Percentiles rank a stretch among this genome's conserved stretches.
Evolutionary conservation across 371 early-diverging fungal species (phyloP).

Genomic region (Mortierella sp.): DNA sequence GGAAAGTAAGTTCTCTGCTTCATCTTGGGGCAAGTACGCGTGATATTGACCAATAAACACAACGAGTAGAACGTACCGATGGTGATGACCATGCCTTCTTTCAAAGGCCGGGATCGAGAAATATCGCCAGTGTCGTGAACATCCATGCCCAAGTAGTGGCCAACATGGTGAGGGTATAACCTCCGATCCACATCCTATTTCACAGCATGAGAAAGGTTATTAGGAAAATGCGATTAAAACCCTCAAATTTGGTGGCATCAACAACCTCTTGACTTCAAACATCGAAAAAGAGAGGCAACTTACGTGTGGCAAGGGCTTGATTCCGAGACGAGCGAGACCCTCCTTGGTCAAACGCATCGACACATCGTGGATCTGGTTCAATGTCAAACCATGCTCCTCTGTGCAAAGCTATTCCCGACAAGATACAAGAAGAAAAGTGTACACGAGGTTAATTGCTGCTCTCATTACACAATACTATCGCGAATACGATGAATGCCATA

Average conservation of each 20-base stretch:
- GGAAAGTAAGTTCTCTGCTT: not conserved
- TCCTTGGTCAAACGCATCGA: slow-evolving; percentile 75
- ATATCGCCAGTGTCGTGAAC: slow-evolving; percentile 92
- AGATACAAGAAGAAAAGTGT: not conserved
- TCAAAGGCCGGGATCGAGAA: slow-evolving; percentile 77
- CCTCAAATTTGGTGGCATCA: not conserved
- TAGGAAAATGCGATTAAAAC: not conserved
- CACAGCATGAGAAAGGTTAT: not conserved
- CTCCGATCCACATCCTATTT: slow-evolving; percentile 74
- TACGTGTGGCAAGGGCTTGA: slow-evolving; percentile 69
- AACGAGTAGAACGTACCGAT: slow-evolving; percentile 66
- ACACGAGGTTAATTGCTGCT: not conserved
- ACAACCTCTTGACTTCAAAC: not conserved
- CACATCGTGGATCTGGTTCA: slow-evolving; percentile 87
- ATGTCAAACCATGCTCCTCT: slow-evolving; percentile 73
- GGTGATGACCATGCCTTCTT: slow-evolving; percentile 91
- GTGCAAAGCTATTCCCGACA: slow-evolving; percentile 70
- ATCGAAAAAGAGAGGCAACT: slow-evolving; percentile 3
- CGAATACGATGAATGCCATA: too few species aligned
- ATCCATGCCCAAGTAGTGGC: slow-evolving; percentile 96
- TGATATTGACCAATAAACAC: not conserved
- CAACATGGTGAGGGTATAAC: slow-evolving; percentile 95
- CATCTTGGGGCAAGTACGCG: not conserved
- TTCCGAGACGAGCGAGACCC: slow-evolving; percentile 78
- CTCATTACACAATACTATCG: not conserved